phyloP scores from a whole-genome alignment of 306 rosid genomes.

The Prunus salicina region DNA sequence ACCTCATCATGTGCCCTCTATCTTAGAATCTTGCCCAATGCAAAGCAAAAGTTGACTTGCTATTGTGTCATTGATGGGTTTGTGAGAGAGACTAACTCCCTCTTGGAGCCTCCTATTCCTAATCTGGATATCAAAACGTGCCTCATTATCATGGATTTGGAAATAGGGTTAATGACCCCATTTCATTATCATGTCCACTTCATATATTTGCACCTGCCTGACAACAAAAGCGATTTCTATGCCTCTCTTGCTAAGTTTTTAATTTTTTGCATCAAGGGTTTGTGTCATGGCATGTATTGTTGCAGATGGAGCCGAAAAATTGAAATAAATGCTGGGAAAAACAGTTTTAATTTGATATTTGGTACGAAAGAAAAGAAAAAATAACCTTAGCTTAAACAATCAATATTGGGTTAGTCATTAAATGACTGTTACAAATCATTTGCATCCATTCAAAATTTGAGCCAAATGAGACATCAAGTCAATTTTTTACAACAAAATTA shows the following conservation, averaged over 20 bases:
- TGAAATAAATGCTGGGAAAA: background rate
- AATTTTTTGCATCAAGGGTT: slow-evolving; percentile 22
- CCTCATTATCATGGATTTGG: slow-evolving; percentile 21
- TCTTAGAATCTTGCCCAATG: background rate
- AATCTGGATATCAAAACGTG: slow-evolving; percentile 19
- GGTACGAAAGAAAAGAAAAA: no score
- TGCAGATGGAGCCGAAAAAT: background rate
- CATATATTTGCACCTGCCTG: slow-evolving; percentile 26
- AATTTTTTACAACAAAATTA: background rate
- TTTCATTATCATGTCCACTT: slow-evolving; percentile 21
- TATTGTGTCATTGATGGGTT: background rate
- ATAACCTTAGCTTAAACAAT: background rate
- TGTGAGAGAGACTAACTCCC: slow-evolving; percentile 5
- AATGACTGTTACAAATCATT: background rate
- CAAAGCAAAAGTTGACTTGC: slow-evolving; percentile 9
- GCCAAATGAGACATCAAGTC: background rate
- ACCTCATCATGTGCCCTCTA: slow-evolving; percentile 3
- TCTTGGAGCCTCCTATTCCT: background rate
- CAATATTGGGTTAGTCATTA: background rate
- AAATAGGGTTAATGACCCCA: slow-evolving; percentile 11
- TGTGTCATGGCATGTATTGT: background rate
- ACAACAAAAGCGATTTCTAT: background rate
- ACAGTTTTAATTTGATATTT: background rate
- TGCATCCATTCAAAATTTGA: background rate
- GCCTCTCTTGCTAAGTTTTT: slow-evolving; percentile 3